These are phyloP conservation scores for Fraxinus baroniana DNA, from an alignment of 305 asterid genomes.

Conservation along the genomic window DNA sequence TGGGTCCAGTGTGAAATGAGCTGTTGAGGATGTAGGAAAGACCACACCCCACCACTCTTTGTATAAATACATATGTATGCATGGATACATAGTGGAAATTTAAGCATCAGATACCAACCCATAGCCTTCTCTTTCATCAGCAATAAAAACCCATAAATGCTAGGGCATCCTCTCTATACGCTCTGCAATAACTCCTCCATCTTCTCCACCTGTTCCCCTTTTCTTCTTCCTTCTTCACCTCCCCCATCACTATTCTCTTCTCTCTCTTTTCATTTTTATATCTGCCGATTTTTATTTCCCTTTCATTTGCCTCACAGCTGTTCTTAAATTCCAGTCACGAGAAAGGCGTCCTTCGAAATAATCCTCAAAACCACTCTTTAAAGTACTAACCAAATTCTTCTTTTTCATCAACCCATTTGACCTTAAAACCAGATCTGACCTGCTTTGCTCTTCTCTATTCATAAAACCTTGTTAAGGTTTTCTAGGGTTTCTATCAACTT, in stretches of 20 bases:
- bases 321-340: conserved; percentile 87
- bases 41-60: conserved; percentile 2
- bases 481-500: conserved; percentile 5
- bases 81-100: conserved; percentile 27
- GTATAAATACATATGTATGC: conserved; percentile 9
- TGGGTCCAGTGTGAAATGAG: conserved; percentile 14
- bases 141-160: conserved; percentile 83
- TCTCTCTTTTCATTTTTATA: not conserved
- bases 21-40: not conserved
- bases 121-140: conserved; percentile 33
- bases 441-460: conserved; percentile 29
- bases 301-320: conserved; percentile 38
- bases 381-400: conserved; percentile 22
- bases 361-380: conserved; percentile 25
- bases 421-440: conserved; percentile 45
- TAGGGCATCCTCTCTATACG: conserved; percentile 72
- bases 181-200: conserved; percentile 25
- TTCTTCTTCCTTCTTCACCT: conserved; percentile 1
- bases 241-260: conserved; percentile 12
- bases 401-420: conserved; percentile 20
- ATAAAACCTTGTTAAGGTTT: conserved; percentile 31
- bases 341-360: conserved; percentile 41
- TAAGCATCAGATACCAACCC: conserved; percentile 40
- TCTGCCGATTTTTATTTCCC: conserved; percentile 19
- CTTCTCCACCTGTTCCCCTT: conserved; percentile 22